phyloP scores from a whole-genome alignment of 805 yeast species.

The Candida vartiovaarae region DNA sequence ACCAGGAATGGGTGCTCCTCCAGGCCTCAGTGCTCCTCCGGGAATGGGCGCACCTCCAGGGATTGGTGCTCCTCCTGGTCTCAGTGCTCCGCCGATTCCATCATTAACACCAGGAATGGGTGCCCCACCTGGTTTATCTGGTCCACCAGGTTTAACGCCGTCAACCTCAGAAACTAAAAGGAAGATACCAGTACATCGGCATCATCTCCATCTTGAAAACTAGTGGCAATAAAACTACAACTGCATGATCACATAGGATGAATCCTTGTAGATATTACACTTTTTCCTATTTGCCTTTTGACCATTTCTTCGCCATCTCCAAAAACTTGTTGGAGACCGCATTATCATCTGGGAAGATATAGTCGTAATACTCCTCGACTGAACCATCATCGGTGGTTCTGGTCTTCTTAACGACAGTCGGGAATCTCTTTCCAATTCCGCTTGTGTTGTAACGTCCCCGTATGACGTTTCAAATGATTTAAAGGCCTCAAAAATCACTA shows the following conservation, averaged over 20 bases:
- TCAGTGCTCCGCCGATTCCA: constrained; percentile 13
- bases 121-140: constrained; percentile 3
- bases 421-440: constrained; percentile 40
- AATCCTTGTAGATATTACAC: no score
- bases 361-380: constrained; percentile 51
- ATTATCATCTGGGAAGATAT: constrained; percentile 61
- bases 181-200: not conserved
- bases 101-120: constrained; percentile 9
- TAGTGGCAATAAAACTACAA: no score
- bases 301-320: constrained; percentile 46
- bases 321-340: constrained; percentile 29
- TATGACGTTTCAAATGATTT: constrained; percentile 55
- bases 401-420: constrained; percentile 43
- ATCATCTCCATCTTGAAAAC: no score
- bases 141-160: not conserved
- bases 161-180: not conserved
- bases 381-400: constrained; percentile 35
- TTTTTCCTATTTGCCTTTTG: constrained; percentile 11
- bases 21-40: constrained; percentile 19
- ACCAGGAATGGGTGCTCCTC: constrained; percentile 15
- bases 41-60: constrained; percentile 22
- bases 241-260: no score
- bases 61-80: constrained; percentile 16
- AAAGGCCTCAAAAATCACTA: constrained; percentile 52
- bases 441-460: constrained; percentile 40